Conservation (phyloP, 2,329 filamentous ascomycete genomes). For the Ceratocystis eucalypticola region DNA sequence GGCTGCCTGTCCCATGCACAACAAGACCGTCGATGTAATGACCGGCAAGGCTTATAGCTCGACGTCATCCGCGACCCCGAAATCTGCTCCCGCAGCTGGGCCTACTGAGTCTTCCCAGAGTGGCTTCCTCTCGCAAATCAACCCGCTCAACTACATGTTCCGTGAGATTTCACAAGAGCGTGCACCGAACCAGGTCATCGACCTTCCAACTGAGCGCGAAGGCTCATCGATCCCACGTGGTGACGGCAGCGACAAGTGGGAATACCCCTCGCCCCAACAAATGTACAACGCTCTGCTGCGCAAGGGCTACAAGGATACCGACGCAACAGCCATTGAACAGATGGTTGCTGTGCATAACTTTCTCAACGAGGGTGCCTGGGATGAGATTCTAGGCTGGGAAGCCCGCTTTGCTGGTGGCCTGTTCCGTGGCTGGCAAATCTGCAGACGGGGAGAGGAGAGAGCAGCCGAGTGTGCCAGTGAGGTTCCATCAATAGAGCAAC, state of each 20-base stretch:
- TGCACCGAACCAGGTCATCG: constrained; percentile 56
- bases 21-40: constrained; percentile 38
- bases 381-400: constrained; percentile 91
- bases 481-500: constrained; percentile 30
- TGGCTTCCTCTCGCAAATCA: constrained; percentile 43
- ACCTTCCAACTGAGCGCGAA: constrained; percentile 69
- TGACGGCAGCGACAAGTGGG: constrained; percentile 69
- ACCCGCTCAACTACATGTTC: constrained; percentile 91
- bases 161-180: constrained; percentile 67
- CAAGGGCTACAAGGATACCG: constrained; percentile 91
- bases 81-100: constrained; percentile 36
- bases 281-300: constrained; percentile 98
- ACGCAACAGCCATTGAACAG: constrained; percentile 79
- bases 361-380: constrained; percentile 93
- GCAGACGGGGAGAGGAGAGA: constrained; percentile 59
- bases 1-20: constrained; percentile 46
- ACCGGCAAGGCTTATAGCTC: constrained; percentile 22
- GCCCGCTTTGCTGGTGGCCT: constrained; percentile 66
- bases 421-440: constrained; percentile 56
- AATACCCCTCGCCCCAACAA: constrained; percentile 95
- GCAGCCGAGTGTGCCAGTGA: constrained; percentile 22
- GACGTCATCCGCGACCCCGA: constrained; percentile 24
- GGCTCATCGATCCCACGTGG: constrained; percentile 83
- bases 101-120: constrained; percentile 25
- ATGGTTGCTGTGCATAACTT: constrained; percentile 99